Base-by-base conservation (phyloP, 2,329 filamentous ascomycete species). In the Venturia asperata region DNA sequence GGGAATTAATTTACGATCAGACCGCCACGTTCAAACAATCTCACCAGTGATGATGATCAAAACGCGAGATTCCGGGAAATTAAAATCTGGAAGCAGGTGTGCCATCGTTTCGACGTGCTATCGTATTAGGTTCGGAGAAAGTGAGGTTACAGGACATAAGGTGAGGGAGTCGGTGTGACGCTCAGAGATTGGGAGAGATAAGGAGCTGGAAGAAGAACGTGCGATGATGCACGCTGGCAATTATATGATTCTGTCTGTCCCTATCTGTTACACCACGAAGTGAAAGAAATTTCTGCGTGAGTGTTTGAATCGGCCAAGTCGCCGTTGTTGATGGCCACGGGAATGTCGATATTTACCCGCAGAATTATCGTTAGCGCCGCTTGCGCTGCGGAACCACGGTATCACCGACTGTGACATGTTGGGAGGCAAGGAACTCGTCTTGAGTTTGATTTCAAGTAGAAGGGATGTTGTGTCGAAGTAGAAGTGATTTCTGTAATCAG, bases 21-120 rank as follows among this genome's bases (percentile, higher is more conserved):
- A 13, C 43, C 24, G 9, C 5, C 37, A 37, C 30, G 45, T 24
- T 17, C 61, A 64, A 34, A 66, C 67, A n/a, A 77, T 78, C 64
- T 74, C 78, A 73, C 90, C 92, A 15, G 92, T 96, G 80, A 95
- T 93, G 76, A 96, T 90, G 71, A 96, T 89, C 69, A 97, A 81
- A 15, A 97, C 89, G 66, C 90, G 83, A 30, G 90, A 91, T 75
- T 95, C 91, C 13, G 88, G 88, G 27, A 63, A 66, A 17, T 64
- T 49, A 27, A 66, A 55, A 13, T 66, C 61, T 19, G 64, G 64
- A 21, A 63, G 39, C 17, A 66, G n/a, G 41, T 65, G 52, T 17
- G 64, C 64, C 64, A 65, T 65, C 15, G 42, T 39, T n/a, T 30
- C 24, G 27, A 17, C 24, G 27, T 5, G 47, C 27, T 24, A 37